Evolutionary conservation across 768 basidiomycete species (phyloP).

Genomic region (Pholiota microspora): DNA sequence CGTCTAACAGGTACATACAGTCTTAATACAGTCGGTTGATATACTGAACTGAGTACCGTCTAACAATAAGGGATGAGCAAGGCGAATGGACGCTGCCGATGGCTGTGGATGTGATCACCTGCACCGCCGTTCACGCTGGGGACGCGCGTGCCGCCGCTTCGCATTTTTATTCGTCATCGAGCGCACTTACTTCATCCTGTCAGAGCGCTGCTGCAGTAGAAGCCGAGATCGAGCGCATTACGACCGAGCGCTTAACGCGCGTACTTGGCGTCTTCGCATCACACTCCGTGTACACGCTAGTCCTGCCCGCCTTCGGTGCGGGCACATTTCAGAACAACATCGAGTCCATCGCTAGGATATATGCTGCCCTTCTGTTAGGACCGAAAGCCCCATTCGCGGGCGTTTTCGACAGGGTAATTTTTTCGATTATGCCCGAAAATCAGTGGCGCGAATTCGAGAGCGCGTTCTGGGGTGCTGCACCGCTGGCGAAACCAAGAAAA

Average conservation of each 20-base stretch:
- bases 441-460: background rate
- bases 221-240: background rate
- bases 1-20: too few relatives aligned
- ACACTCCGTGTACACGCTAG: background rate
- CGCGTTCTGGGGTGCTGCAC: conserved; percentile 13
- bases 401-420: conserved; percentile 6
- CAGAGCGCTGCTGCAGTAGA: background rate
- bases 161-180: background rate
- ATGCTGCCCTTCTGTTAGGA: background rate
- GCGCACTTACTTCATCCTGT: background rate
- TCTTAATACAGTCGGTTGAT: too few relatives aligned
- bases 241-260: conserved; percentile 2
- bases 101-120: conserved; percentile 16
- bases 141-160: conserved; percentile 7
- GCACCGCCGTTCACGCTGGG: conserved; percentile 18
- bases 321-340: conserved; percentile 4
- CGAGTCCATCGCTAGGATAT: background rate
- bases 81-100: conserved; percentile 15
- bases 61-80: conserved; percentile 13
- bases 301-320: conserved; percentile 9
- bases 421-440: conserved; percentile 3
- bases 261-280: conserved; percentile 5
- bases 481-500: background rate
- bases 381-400: conserved; percentile 1
- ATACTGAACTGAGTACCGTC: too few relatives aligned